Evolutionary conservation across 2,329 filamentous ascomycete genomes (phyloP), one percentile per base, ranked within the genome.

Genomic region (Ceratocystis harringtonii): DNA sequence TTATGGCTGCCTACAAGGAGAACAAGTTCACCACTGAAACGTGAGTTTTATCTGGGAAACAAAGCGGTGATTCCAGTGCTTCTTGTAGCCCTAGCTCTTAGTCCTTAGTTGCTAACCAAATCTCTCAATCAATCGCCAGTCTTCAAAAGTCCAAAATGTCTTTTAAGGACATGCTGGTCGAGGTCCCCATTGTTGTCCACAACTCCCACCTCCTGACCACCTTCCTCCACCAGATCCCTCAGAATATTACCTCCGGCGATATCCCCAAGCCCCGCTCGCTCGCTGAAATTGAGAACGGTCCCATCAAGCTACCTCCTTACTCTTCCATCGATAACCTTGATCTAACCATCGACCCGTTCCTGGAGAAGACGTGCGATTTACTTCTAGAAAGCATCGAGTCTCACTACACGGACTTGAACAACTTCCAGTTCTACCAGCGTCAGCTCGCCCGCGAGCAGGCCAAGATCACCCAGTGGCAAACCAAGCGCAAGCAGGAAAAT

Each of bases 321-420:
- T 92, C 92, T 64, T 96, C 95, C 73, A 86, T 91, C 75, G 92
- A 96, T 72, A 85, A 85, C 69, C 85, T 99, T 67, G 90, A 96
- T 71, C 85, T 99, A 69, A 90, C 88, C 70, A 95, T 97, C 76
- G 94, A 99, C 75, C 94, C 94, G 41, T 96, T 95, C 82, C 85
- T 99, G 61, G 92, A 97, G 82, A 96, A 96, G 84, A 96, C 92
- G 63, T 96, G 91, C 78, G 92, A 99, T 74, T 84, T 96, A 70
- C 84, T 99, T 66, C 85, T 97, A 69, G 94, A 99, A 74, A 91
- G 88, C 80, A 96, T 99, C 75, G 94, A 99, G 81, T 88, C 88
- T 65, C 94, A 99, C 81, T 94, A 97, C 79, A 96, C 92, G 68
- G 94, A 99, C 78, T 88, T 95, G 75, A 97, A 97, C 85, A 99